Conservation (phyloP, 2,329 filamentous ascomycete species). For the Cryphonectria naterciae region DNA sequence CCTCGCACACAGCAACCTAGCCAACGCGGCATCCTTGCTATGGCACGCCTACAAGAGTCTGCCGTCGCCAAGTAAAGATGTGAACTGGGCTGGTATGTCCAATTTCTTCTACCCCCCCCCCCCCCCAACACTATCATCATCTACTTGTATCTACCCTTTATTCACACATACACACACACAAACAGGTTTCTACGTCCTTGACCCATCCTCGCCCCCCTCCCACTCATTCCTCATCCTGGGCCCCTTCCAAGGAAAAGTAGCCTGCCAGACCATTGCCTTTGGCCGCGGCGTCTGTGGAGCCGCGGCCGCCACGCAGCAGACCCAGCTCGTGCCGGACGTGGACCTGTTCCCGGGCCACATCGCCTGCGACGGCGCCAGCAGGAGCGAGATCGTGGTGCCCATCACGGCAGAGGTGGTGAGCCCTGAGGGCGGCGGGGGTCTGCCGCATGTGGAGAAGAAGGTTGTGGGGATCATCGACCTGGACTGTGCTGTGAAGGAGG, state of each 20-base stretch:
- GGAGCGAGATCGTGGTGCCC: slow-evolving; percentile 83
- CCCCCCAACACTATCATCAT: not conserved
- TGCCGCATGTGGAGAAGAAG: slow-evolving; percentile 38
- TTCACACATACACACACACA: not conserved
- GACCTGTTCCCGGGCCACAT: slow-evolving; percentile 79
- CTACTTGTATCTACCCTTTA: not conserved
- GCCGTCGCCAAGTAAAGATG: slow-evolving; percentile 63
- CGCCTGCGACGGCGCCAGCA: slow-evolving; percentile 75
- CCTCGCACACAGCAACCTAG: slow-evolving; percentile 64
- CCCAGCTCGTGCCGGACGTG: slow-evolving; percentile 72
- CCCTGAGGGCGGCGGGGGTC: slow-evolving; percentile 33
- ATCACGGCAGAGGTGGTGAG: slow-evolving; percentile 50
- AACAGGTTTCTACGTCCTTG: slow-evolving; percentile 73
- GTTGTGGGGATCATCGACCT: slow-evolving; percentile 67
- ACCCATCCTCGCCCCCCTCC: slow-evolving; percentile 46
- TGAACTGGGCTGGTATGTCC: slow-evolving; percentile 74
- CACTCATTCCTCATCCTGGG: slow-evolving; percentile 69
- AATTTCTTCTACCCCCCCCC: not conserved
- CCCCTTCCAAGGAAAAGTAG: slow-evolving; percentile 79
- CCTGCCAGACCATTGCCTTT: slow-evolving; percentile 77
- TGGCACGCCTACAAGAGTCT: slow-evolving; percentile 82
- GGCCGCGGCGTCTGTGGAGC: slow-evolving; percentile 76
- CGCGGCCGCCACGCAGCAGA: slow-evolving; percentile 62
- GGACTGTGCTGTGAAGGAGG: slow-evolving; percentile 69
- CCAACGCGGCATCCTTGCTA: slow-evolving; percentile 75